Conservation (phyloP, 2,329 filamentous ascomycete species). For the Phialophora chinensis region DNA sequence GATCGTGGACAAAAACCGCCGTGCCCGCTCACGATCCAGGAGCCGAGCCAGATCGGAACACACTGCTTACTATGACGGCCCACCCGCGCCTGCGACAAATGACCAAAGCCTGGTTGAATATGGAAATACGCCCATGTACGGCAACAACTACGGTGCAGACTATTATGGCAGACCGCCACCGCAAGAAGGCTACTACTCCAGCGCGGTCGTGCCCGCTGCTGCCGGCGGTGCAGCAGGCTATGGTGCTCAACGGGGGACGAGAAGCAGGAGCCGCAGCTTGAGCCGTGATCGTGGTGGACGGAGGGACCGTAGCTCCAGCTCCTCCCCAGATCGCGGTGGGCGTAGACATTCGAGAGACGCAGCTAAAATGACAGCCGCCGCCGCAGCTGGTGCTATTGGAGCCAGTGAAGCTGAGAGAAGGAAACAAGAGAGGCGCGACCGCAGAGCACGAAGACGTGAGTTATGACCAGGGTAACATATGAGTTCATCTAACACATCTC, state of each 20-base stretch:
- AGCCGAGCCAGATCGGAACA: constrained; percentile 50
- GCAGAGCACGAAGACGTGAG: constrained; percentile 47
- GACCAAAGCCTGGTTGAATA: constrained; percentile 66
- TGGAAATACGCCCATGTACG: constrained; percentile 66
- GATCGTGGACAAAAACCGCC: constrained; percentile 42
- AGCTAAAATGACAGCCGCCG: constrained; percentile 63
- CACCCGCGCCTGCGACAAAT: constrained; percentile 53
- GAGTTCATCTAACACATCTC: constrained; percentile 15
- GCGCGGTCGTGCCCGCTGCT: constrained; percentile 51
- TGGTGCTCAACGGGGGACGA: constrained; percentile 43
- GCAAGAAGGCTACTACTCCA: constrained; percentile 48
- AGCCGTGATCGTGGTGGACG: constrained; percentile 46
- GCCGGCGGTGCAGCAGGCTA: constrained; percentile 42
- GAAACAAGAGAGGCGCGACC: constrained; percentile 62
- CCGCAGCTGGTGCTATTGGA: constrained; percentile 62
- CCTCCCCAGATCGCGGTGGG: constrained; percentile 46
- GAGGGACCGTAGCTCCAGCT: constrained; percentile 43
- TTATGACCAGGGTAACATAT: constrained; percentile 13
- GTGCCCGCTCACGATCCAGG: constrained; percentile 51
- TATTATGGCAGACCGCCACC: constrained; percentile 53
- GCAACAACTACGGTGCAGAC: constrained; percentile 56
- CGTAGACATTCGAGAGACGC: constrained; percentile 49
- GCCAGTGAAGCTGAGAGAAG: constrained; percentile 64
- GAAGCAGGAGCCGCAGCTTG: constrained; percentile 56
- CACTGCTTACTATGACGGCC: constrained; percentile 48